Conservation (phyloP, 768 basidiomycete species). For the Termitomyces eurrhizus region DNA sequence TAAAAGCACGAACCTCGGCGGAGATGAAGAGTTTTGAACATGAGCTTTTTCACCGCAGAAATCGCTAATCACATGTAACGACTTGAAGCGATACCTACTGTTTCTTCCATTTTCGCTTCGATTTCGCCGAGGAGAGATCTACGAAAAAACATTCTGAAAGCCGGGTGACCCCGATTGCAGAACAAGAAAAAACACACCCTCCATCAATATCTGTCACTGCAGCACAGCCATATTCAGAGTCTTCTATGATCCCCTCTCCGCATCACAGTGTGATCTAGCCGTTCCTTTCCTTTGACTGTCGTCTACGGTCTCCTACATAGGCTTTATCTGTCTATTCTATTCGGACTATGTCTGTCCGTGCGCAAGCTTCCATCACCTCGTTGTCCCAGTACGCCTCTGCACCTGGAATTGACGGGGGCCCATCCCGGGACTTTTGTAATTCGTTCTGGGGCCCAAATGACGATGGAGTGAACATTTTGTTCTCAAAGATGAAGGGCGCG, state of each 20-base stretch:
- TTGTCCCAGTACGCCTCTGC: conserved; percentile 59
- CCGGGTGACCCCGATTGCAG: neutral
- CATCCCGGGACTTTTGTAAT: conserved; percentile 80
- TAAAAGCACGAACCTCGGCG: neutral
- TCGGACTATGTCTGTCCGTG: conserved; percentile 52
- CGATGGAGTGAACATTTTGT: conserved; percentile 83
- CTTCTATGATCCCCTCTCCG: neutral
- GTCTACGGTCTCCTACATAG: neutral
- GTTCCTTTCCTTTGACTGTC: neutral
- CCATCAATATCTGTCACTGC: conserved; percentile 17
- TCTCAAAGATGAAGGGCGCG: conserved; percentile 83
- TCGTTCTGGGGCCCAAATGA: conserved; percentile 91
- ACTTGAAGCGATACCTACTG: neutral
- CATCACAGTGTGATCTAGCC: conserved; percentile 2
- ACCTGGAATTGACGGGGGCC: conserved; percentile 35
- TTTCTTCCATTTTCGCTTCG: neutral
- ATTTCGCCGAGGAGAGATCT: neutral
- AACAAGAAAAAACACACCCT: neutral
- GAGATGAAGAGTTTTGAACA: neutral
- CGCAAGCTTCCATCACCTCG: conserved; percentile 71
- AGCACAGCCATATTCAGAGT: conserved; percentile 15
- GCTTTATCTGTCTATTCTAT: neutral
- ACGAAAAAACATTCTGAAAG: neutral
- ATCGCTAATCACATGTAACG: neutral
- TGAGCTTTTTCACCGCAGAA: neutral